Evolutionary conservation across 225 moss, liverwort and hornwort species (phyloP), one percentile per base, ranked within the genome.

Genomic region (Bryum argenteum): DNA sequence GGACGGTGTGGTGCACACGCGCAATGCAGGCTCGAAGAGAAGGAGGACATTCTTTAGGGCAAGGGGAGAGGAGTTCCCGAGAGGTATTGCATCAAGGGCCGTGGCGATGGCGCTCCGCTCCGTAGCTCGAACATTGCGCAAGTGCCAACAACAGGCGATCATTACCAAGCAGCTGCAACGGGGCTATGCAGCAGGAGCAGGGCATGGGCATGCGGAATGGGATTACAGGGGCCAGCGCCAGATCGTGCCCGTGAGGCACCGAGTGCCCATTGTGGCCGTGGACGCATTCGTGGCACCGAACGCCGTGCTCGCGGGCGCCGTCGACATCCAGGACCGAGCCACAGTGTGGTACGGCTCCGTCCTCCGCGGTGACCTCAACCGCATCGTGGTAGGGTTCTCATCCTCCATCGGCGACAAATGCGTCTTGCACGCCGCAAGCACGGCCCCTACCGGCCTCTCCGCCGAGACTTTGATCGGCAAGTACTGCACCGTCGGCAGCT

Each of bases 221-320:
- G 87, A 94, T 63, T 94, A 92, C 70, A 81, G 91, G 47, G 97
- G 97, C 38, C 94, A 98, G 73, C 87, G 97, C 59, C 84, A 83
- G 62, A 76, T 83, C 54, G 73, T 98, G 47, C 94, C 97, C 1
- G 67, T 94, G 5, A 82, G 81, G n/a, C 63, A 75, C 14, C 69
- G 67, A 16, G 92, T 94, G 54, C 97, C 97, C 22, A 61, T 65
- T 10, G 90, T 98, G 58, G 87, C 94, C n/a, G 94, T 98, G 33
- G 94, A 98, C 52, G 94, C 97, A 0, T 94, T 81, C 67, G 91
- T 94, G 4, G 94, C 94, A 15, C 97, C 97, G 8, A 98, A 94
- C 50, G 92, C 60, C 12, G 79, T 94, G 16, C 83, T 98, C 2
- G 89, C 89, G 24, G 94, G 97, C 14, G 80, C 89, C 14, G 97